Base-by-base conservation (phyloP, 257 asterid genomes). In the Lavandula angustifolia region DNA sequence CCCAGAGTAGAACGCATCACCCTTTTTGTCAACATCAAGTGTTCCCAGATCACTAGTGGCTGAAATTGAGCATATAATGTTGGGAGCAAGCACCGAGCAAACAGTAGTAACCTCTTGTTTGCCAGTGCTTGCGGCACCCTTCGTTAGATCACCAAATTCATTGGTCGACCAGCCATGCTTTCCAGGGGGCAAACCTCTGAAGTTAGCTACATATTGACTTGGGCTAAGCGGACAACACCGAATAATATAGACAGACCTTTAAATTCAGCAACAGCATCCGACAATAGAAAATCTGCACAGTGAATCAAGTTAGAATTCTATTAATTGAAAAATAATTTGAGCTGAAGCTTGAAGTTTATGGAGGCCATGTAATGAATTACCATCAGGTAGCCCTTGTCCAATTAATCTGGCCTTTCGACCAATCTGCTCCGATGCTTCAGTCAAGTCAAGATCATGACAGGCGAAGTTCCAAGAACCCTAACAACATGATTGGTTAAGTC, bases 381-480 rank as follows among this genome's bases (percentile, higher is more conserved):
- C 98, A 44, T 85, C 96, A 3, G 95, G 96, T 49, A 58, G 76
- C 60, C 99, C 99, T 75, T 92, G 99, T 60, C 99, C 99, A 70
- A 92, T 92, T 42, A 92, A 75, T 52, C 97, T 70, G 54, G 99
- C 94, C 70, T 87, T 92, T 35, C 90, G 84, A 65, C 99, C 99
- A 10, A 92, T 87, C 77, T 89, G 99, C 68, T 87, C 96, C 71
- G 87, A 73, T 42, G 97, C 97, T 76, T 92, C 97, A 29, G 87
- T 81, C 85, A 92, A 29, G 87, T 81, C 85, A 92, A 74, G 55
- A 42, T 71, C 79, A 85, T 92, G 73, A 89, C 88, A 17, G 94
- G 95, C 7, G 97, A 82, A 71, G 78, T 82, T 57, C 97, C 99
- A 68, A 85, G 94, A 73, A 92, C 62, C 57, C 91, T 80, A 66